Evolutionary conservation across 192 early-diverging fungal genomes (phyloP).

Genomic region (Lobosporangium transversale): DNA sequence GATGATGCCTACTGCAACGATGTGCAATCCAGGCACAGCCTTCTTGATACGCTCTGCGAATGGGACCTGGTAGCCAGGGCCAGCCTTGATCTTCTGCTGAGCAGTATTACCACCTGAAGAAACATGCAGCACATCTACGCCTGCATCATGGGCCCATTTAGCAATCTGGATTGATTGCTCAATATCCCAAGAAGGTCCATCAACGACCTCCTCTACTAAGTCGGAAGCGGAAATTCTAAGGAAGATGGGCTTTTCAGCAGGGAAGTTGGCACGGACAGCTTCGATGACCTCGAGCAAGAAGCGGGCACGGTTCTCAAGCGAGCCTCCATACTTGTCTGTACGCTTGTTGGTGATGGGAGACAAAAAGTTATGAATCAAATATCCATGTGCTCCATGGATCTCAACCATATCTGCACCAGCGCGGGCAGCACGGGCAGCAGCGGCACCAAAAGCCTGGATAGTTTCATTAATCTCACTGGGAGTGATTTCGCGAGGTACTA

Average conservation of each 20-base stretch:
- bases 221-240: conserved; percentile 86
- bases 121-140: conserved; percentile 89
- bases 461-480: conserved; percentile 74
- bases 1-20: conserved; percentile 80
- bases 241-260: conserved; percentile 84
- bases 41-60: conserved; percentile 72
- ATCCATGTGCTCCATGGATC: conserved; percentile 93
- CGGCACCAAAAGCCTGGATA: conserved; percentile 68
- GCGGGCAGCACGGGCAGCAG: conserved; percentile 74
- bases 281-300: conserved; percentile 76
- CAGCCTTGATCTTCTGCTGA: conserved; percentile 58
- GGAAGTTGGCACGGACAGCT: conserved; percentile 77
- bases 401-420: conserved; percentile 94
- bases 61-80: conserved; percentile 73
- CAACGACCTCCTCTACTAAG: conserved; percentile 63
- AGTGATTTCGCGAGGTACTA: conserved; percentile 67
- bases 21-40: conserved; percentile 61
- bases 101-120: conserved; percentile 81
- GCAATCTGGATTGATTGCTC: conserved; percentile 78
- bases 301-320: conserved; percentile 86
- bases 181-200: conserved; percentile 70
- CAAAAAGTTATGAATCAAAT: conserved; percentile 83
- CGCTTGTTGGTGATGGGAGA: conserved; percentile 84
- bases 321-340: conserved; percentile 93
- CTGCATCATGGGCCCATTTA: conserved; percentile 62